These are phyloP conservation scores for Populus pruinosa DNA, from an alignment of 345 rosid genomes.

Conservation along the genomic window DNA sequence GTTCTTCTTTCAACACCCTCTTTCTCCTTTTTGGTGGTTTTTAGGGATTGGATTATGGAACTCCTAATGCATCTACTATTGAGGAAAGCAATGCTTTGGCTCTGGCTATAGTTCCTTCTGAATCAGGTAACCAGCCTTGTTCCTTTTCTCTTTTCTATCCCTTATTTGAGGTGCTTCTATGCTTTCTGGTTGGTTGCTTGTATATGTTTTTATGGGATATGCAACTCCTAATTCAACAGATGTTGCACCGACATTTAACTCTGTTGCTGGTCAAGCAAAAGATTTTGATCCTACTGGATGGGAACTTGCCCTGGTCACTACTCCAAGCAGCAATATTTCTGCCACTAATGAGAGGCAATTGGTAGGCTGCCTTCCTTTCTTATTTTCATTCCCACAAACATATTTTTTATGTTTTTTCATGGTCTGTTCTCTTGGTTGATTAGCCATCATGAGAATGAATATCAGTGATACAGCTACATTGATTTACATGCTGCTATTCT, in stretches of 20 bases:
- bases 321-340: constrained; percentile 75
- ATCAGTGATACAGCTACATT: not conserved
- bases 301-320: constrained; percentile 86
- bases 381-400: not conserved
- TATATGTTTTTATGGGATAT: not conserved
- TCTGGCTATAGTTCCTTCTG: constrained; percentile 76
- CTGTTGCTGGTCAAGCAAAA: constrained; percentile 49
- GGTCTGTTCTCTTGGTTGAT: constrained; percentile 1
- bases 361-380: constrained; percentile 40
- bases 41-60: constrained; percentile 61
- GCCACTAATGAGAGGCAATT: constrained; percentile 73
- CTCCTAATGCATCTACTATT: constrained; percentile 63
- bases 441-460: not conserved
- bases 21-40: constrained; percentile 4
- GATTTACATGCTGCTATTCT: not conserved
- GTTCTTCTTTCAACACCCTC: constrained; percentile 1
- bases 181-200: not conserved
- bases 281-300: constrained; percentile 89
- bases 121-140: constrained; percentile 37
- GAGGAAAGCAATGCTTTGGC: constrained; percentile 92
- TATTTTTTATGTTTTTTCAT: not conserved
- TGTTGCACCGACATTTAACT: constrained; percentile 46
- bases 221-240: constrained; percentile 26
- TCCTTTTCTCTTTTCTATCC: constrained; percentile 4
- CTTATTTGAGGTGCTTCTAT: not conserved